A percentile compares a stretch with the other conserved stretches of the same genome.
Conservation (phyloP, 768 basidiomycete genomes). For the Naganishia vishniacii region DNA sequence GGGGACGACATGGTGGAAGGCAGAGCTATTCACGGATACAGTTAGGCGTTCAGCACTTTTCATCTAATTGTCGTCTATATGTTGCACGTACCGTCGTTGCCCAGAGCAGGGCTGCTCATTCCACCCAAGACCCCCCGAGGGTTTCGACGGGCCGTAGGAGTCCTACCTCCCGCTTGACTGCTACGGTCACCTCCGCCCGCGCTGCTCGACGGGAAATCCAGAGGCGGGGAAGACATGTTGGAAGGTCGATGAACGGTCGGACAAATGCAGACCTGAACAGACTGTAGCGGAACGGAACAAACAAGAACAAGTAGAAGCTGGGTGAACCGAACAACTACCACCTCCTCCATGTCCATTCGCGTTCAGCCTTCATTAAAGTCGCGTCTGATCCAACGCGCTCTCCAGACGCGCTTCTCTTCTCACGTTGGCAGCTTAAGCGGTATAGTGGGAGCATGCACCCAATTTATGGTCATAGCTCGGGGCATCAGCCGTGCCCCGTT, state of each 20-base stretch:
- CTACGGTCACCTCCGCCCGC: conserved; percentile 35
- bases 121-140: conserved; percentile 1
- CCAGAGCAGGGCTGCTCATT: conserved; percentile 13
- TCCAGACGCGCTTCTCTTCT: background rate
- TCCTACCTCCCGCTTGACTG: conserved; percentile 18
- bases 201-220: conserved; percentile 49
- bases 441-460: too few species aligned
- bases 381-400: background rate
- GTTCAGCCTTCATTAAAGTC: background rate
- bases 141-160: conserved; percentile 16
- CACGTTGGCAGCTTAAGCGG: too few species aligned
- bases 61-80: background rate
- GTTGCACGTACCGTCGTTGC: conserved; percentile 6
- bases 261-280: background rate
- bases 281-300: background rate
- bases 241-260: background rate
- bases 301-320: background rate
- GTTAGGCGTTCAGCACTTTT: background rate
- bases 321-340: background rate
- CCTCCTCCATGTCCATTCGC: background rate
- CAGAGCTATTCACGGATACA: background rate
- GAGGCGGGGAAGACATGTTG: conserved; percentile 45
- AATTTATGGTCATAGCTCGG: too few species aligned
- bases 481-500: too few species aligned
- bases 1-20: conserved; percentile 23